Conservation (phyloP, 768 basidiomycete genomes). For the Hericium rajendrae region DNA sequence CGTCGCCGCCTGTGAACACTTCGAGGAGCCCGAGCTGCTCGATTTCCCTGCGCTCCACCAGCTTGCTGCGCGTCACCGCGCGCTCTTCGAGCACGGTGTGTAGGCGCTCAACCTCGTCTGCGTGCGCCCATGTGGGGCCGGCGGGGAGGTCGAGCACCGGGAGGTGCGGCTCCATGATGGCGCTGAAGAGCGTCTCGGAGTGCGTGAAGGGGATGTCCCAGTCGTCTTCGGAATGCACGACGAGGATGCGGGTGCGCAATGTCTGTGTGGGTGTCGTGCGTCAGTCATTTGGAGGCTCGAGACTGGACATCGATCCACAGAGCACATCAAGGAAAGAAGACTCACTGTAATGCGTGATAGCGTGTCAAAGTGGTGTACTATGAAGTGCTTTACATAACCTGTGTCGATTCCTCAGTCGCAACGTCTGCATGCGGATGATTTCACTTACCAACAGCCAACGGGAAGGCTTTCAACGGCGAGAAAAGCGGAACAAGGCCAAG, state of each 20-base stretch:
- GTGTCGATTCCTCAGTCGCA: no score
- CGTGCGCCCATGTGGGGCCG: constrained; percentile 18
- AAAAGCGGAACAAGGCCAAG: constrained; percentile 62
- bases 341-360: constrained; percentile 50
- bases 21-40: constrained; percentile 42
- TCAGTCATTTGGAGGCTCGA: no score
- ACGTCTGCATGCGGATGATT: no score
- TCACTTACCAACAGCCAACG: constrained; percentile 54
- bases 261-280: constrained; percentile 28
- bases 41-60: constrained; percentile 38
- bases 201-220: constrained; percentile 64
- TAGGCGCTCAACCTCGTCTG: constrained; percentile 38
- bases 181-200: constrained; percentile 56
- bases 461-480: constrained; percentile 57
- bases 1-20: constrained; percentile 39
- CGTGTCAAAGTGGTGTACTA: constrained; percentile 55
- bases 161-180: constrained; percentile 53
- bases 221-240: constrained; percentile 72
- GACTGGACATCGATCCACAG: neutral
- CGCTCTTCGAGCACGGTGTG: constrained; percentile 31
- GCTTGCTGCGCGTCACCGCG: constrained; percentile 28
- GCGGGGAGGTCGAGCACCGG: constrained; percentile 29
- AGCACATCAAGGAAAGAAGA: neutral
- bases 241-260: constrained; percentile 57
- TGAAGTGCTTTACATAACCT: constrained; percentile 38